phyloP scores from a whole-genome alignment of 805 yeast species.

The Pichia kluyveri region DNA sequence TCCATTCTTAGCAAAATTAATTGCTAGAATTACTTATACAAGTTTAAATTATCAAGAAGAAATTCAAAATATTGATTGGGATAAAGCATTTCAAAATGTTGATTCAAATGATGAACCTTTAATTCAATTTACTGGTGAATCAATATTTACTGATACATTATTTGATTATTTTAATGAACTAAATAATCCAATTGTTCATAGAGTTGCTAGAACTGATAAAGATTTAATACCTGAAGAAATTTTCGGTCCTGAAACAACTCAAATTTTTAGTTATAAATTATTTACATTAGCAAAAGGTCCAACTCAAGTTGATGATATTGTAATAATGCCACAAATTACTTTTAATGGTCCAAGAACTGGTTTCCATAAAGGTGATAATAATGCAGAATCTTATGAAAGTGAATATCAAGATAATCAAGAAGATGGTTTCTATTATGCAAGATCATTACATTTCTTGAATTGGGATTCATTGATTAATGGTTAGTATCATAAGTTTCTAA shows the following conservation, averaged over 20 bases:
- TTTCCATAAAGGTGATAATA: conserved; percentile 9
- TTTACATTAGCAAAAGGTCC: conserved; percentile 25
- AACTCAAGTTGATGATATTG: conserved; percentile 24
- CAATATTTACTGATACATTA: conserved; percentile 27
- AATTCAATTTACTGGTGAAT: conserved; percentile 26
- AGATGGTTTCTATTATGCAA: conserved; percentile 23
- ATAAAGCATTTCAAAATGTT: conserved; percentile 20
- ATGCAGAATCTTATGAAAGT: conserved; percentile 11
- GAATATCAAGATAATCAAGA: conserved; percentile 24
- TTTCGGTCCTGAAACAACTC: conserved; percentile 23
- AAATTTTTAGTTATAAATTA: conserved; percentile 21
- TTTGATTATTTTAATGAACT: conserved; percentile 24
- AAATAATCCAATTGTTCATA: conserved; percentile 19
- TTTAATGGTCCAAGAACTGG: conserved; percentile 17
- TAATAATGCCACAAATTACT: conserved; percentile 24
- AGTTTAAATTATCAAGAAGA: conserved; percentile 18
- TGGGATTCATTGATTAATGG: conserved; percentile 15
- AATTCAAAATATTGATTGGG: conserved; percentile 22
- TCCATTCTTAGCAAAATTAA: conserved; percentile 26
- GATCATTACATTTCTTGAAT: conserved; percentile 21
- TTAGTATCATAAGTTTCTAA: not conserved
- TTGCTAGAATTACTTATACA: conserved; percentile 25
- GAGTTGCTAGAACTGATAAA: conserved; percentile 25
- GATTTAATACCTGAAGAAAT: conserved; percentile 18
- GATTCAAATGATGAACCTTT: conserved; percentile 28